Conservation (phyloP, 305 asterid genomes). For the Caryopteris hybrid region DNA sequence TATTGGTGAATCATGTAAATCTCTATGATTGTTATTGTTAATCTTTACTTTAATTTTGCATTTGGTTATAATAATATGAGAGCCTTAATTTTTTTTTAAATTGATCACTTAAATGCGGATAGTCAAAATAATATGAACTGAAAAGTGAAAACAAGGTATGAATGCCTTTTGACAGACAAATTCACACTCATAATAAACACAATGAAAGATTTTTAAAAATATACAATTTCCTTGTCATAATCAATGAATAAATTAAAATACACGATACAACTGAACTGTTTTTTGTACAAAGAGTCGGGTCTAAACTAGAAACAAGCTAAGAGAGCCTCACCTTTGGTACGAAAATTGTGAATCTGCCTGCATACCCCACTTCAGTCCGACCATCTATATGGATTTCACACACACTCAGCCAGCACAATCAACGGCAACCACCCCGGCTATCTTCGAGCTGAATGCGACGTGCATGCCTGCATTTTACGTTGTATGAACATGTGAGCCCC, state of each 20-base stretch:
- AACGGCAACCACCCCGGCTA: background rate
- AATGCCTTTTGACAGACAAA: background rate
- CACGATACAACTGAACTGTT: constrained; percentile 16
- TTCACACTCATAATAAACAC: background rate
- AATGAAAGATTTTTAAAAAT: constrained; percentile 10
- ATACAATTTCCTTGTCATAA: constrained; percentile 14
- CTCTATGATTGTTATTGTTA: too few relatives aligned
- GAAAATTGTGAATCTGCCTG: constrained; percentile 4
- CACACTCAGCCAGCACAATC: too few relatives aligned
- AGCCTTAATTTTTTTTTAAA: too few relatives aligned
- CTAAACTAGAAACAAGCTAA: constrained; percentile 20
- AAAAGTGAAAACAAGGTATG: background rate
- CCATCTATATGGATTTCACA: too few relatives aligned
- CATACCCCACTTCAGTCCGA: constrained; percentile 10
- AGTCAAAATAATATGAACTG: too few relatives aligned
- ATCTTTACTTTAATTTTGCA: too few relatives aligned
- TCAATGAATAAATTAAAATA: constrained; percentile 3
- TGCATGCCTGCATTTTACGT: background rate
- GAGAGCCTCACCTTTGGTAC: constrained; percentile 4
- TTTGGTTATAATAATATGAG: too few relatives aligned
- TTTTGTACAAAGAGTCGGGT: constrained; percentile 27
- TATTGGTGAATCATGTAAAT: too few relatives aligned
- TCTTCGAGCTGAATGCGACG: constrained; percentile 4
- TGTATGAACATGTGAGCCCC: constrained; percentile 12
- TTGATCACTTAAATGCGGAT: too few relatives aligned